Evolutionary conservation across 1,284 basidiomycete genomes (phyloP), one percentile per base, ranked within the genome.

Genomic region (Boletus semigastroideus): DNA sequence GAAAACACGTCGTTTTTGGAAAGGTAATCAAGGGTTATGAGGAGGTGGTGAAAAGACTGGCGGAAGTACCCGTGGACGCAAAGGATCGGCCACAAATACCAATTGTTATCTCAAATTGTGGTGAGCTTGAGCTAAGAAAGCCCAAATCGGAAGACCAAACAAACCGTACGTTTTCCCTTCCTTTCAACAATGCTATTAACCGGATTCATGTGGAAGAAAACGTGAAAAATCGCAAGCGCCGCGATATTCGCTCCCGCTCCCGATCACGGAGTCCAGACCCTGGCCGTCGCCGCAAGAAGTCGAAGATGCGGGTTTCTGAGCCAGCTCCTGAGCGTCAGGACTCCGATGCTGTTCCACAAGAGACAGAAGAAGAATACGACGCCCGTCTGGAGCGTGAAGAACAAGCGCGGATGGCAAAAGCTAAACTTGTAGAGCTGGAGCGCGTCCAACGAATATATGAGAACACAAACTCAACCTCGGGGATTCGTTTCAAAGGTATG

Each of bases 1-100:
- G 87, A 30, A 91, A 89, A 69, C 89, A 92, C 63, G 87, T 90
- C 55, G 88, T 91, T 9, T 90, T 92, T 62, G 86, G 86, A 30
- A 77, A 72, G 42, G 82, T 86, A 40, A 74, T 87, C 48, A 76
- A 75, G 27, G 84, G 85, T 37, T 86, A 79, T 57, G 79, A 81
- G 11, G 80, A 85, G 1, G 78, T 86, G 33, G 68, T 87, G 19
- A 58, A 75, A 53, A 79, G 73, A 56, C 74, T 90, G 25, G 75
- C 76, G 1, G 69, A 77, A 25, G 73, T 87, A 19, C 74, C 83
- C 49, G 76, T 86, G 45, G 83, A 92, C 70, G 76, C 78, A 61
- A 84, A 86, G 74, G 78, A 86, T 69, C 77, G 86, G 4, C 94
- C 94, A 0, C 68, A 78, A 4, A 73, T 78, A 1, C 83, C 87